phyloP scores from a whole-genome alignment of 2,329 filamentous ascomycete species.

The Moelleriella libera region DNA sequence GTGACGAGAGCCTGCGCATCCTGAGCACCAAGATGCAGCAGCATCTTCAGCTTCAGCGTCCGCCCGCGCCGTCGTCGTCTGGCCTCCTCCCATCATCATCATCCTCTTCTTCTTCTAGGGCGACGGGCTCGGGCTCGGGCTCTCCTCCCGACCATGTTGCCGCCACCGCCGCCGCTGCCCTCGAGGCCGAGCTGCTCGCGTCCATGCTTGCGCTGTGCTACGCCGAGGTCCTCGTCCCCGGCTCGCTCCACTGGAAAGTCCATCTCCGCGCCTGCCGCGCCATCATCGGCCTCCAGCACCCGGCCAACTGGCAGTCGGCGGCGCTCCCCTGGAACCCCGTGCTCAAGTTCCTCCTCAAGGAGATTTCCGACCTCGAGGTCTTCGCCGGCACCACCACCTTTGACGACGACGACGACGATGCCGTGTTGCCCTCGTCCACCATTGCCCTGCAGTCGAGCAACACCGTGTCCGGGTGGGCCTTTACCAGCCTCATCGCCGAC shows the following conservation, averaged over 20 bases:
- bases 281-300: slow-evolving; percentile 1
- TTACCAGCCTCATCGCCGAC: slow-evolving; percentile 2
- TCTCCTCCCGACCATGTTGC: too few species aligned
- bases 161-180: too few species aligned
- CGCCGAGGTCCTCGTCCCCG: slow-evolving; percentile 4
- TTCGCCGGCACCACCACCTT: slow-evolving; percentile 2
- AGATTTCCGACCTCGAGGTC: slow-evolving; percentile 4
- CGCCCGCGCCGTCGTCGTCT: too few species aligned
- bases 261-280: slow-evolving; percentile 4
- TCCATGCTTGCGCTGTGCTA: slow-evolving; percentile 5
- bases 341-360: slow-evolving; percentile 4
- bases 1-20: slow-evolving; percentile 1
- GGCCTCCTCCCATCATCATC: too few species aligned
- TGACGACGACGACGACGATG: not conserved
- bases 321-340: not conserved
- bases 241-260: slow-evolving; percentile 3
- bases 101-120: not conserved
- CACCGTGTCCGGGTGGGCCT: slow-evolving; percentile 3
- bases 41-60: not conserved
- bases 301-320: not conserved
- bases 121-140: not conserved
- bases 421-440: not conserved
- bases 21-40: slow-evolving; percentile 3
- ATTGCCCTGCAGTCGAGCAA: not conserved
- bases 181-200: slow-evolving; percentile 1